Evolutionary conservation across 805 yeast genomes (phyloP), one percentile per base, ranked within the genome.

Genomic region (Jamesozyma piceae): DNA sequence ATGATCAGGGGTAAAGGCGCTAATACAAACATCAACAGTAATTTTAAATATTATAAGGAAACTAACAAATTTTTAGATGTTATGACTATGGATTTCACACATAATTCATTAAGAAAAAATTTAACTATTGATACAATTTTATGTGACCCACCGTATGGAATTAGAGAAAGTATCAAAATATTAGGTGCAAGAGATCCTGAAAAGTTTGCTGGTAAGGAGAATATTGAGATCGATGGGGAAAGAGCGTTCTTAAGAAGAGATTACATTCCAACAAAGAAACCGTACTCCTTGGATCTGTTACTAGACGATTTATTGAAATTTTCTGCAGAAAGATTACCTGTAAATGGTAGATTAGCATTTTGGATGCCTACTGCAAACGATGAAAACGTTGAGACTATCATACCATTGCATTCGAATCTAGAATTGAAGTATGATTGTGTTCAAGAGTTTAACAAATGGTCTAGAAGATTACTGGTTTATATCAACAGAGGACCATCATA

Each of bases 341-440:
- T 77, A 2, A 76, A 75, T 6, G 95, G 97, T 1, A 68, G 97
- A 49, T 68, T 92, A 29, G 85, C 92, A 22, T 89, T 88, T 62
- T 92, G 98, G 98, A 86, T 89, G 92, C 98, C 98, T 0, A 82
- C 95, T 1, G 95, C 96, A 1, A 88, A 89, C 58, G 95, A 85
- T 54, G 94, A 84, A 50, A 78, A 74, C 49, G 70, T 77, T 29
- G 75, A 72, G 43, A 77, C 83, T 37, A 68, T 73, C 41, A 77
- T 89, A 21, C 97, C 97, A 4, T 78, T 77, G 51, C 96, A 92
- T 62, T 71, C 75, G 47, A 75, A 74, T 35, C 62, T 92, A 44
- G 82, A 83, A 53, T 68, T 88, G 51, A 65, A 80, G 38, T 78
- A 82, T 50, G 77, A 80, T 46, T 71, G 94, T 47, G 90, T 82